phyloP scores from a whole-genome alignment of 2,329 filamentous ascomycete species.

The Aspergillus sp. region DNA sequence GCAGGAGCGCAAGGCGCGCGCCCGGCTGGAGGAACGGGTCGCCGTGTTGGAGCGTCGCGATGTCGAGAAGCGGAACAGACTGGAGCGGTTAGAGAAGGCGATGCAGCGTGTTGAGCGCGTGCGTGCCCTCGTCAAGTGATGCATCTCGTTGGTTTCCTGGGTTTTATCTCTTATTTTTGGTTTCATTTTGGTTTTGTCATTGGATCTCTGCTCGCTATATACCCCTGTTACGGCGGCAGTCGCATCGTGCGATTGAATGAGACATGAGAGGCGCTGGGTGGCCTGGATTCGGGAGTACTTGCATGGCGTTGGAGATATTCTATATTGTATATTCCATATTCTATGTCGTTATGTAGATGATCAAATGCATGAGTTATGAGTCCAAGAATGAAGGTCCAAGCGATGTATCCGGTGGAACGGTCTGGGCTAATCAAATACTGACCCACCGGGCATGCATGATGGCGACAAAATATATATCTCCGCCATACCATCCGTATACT shows the following conservation, averaged over 20 bases:
- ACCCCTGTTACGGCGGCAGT: slow-evolving; percentile 3
- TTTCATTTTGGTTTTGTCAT: neutral
- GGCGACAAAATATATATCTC: neutral
- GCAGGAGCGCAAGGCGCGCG: slow-evolving; percentile 57
- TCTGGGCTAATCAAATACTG: neutral
- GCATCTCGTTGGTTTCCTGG: slow-evolving; percentile 1
- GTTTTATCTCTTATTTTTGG: slow-evolving; percentile 1
- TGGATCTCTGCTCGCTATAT: neutral
- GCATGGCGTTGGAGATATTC: too few species aligned
- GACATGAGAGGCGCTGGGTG: too few species aligned
- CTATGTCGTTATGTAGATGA: neutral
- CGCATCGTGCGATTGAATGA: neutral
- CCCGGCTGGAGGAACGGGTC: slow-evolving; percentile 49
- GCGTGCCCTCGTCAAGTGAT: slow-evolving; percentile 48
- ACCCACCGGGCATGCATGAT: neutral
- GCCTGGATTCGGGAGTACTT: too few species aligned
- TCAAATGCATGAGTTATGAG: neutral
- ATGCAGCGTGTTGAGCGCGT: slow-evolving; percentile 58
- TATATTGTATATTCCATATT: too few species aligned
- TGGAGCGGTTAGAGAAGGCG: slow-evolving; percentile 56
- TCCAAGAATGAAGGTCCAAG: neutral
- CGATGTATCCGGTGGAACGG: neutral
- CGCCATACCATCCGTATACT: neutral
- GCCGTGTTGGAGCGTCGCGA: slow-evolving; percentile 46
- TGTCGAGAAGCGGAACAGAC: slow-evolving; percentile 49